Evolutionary conservation across 2,329 filamentous ascomycete species (phyloP).

Genomic region (Aspergillus persii): DNA sequence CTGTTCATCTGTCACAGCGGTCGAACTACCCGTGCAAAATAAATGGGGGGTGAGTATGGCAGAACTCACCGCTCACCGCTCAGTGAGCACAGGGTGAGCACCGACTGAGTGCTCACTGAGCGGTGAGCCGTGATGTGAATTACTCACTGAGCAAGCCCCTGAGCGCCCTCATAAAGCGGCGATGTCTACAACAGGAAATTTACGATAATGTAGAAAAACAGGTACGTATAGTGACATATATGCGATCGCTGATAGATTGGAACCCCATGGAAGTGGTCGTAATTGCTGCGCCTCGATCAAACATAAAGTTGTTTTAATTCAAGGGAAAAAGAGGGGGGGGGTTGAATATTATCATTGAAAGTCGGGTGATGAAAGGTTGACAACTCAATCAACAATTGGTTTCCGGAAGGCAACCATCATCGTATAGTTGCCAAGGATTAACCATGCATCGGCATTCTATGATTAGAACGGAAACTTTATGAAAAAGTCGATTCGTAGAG

Average conservation of each 20-base stretch:
- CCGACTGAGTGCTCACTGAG: background rate
- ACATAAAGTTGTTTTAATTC: background rate
- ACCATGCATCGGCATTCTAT: background rate
- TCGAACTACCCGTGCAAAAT: conserved; percentile 6
- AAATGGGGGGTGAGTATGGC: background rate
- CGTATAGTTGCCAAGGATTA: background rate
- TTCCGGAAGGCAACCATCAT: background rate
- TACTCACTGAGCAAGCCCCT: background rate
- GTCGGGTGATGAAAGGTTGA: background rate
- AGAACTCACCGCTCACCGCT: background rate
- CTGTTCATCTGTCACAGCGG: background rate
- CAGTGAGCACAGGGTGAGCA: background rate
- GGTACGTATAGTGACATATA: conserved; percentile 1
- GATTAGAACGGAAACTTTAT: background rate
- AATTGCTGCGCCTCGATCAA: background rate
- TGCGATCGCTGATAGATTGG: background rate
- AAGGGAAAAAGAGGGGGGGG: background rate
- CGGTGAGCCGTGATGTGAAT: background rate
- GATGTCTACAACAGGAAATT: conserved; percentile 3
- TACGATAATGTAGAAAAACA: conserved; percentile 5
- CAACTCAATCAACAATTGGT: too few relatives aligned
- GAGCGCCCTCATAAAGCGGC: conserved; percentile 2
- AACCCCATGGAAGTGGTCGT: background rate
- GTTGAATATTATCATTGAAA: too few relatives aligned
- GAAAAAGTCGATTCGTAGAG: too few relatives aligned